Conservation (phyloP, 768 basidiomycete species). For the Mycena polygramma region DNA sequence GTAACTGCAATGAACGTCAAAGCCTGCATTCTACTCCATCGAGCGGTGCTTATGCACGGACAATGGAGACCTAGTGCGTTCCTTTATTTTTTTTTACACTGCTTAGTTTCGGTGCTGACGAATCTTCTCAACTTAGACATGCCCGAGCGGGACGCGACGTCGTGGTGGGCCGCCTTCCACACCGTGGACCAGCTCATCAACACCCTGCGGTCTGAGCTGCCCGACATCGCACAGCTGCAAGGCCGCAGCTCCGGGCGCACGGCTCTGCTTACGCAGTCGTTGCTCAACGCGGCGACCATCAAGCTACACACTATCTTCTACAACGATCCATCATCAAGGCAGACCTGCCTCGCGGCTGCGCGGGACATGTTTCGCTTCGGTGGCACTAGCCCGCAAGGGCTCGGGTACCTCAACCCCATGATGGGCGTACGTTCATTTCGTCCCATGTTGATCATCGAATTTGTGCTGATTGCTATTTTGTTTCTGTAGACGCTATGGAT, state of each 20-base stretch:
- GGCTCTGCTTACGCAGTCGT: constrained; percentile 59
- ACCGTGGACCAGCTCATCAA: constrained; percentile 63
- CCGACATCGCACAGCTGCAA: constrained; percentile 48
- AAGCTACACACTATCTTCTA: constrained; percentile 66
- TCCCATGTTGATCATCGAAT: constrained; percentile 4
- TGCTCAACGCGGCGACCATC: constrained; percentile 63
- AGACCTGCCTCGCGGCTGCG: constrained; percentile 51
- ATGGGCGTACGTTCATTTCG: constrained; percentile 61
- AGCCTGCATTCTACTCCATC: constrained; percentile 70
- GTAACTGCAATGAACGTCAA: constrained; percentile 61
- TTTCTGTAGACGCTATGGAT: constrained; percentile 58
- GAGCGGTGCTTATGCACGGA: constrained; percentile 64
- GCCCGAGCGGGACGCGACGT: constrained; percentile 55
- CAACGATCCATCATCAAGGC: constrained; percentile 54
- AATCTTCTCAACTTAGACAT: constrained; percentile 48
- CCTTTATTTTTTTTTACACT: not conserved
- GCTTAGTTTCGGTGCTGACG: not conserved
- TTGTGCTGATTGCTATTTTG: not conserved
- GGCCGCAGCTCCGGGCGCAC: constrained; percentile 52
- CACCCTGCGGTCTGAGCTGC: constrained; percentile 51
- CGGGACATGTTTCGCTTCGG: constrained; percentile 57
- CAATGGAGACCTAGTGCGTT: constrained; percentile 59
- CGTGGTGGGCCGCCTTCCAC: constrained; percentile 58
- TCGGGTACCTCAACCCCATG: constrained; percentile 61
- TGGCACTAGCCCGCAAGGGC: constrained; percentile 51